These are phyloP conservation scores for Leccinum disarticulatum DNA, from an alignment of 768 basidiomycete species.

Conservation along the genomic window DNA sequence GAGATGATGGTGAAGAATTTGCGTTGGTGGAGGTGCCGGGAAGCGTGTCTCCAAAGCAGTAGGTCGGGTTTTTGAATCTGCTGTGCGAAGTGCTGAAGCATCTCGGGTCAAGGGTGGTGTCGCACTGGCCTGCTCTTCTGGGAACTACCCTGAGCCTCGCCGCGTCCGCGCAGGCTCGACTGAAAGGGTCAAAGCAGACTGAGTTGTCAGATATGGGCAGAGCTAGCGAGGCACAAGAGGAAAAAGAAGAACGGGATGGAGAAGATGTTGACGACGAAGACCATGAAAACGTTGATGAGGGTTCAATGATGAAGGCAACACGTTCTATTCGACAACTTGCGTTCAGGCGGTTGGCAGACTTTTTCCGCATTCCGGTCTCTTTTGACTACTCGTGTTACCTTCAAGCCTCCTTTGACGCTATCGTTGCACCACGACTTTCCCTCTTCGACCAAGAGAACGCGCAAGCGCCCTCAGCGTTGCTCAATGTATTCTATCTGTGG, in stretches of 20 bases:
- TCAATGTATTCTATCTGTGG: slow-evolving; percentile 52
- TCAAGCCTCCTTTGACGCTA: slow-evolving; percentile 57
- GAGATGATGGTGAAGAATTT: slow-evolving; percentile 27
- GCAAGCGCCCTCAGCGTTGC: neutral
- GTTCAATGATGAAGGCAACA: slow-evolving; percentile 35
- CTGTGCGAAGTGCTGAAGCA: slow-evolving; percentile 83
- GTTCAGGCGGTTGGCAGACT: slow-evolving; percentile 82
- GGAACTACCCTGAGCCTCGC: slow-evolving; percentile 65
- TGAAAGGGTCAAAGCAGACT: slow-evolving; percentile 35
- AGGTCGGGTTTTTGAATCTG: slow-evolving; percentile 81
- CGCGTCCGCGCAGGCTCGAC: slow-evolving; percentile 58
- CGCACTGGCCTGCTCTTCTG: slow-evolving; percentile 76
- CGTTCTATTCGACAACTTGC: slow-evolving; percentile 80
- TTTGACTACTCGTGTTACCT: slow-evolving; percentile 82
- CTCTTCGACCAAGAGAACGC: slow-evolving; percentile 18
- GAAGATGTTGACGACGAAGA: slow-evolving; percentile 38
- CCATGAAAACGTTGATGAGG: slow-evolving; percentile 35
- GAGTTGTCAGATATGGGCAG: slow-evolving; percentile 25
- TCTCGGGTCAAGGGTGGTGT: slow-evolving; percentile 68
- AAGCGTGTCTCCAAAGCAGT: slow-evolving; percentile 60
- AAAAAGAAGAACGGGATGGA: slow-evolving; percentile 47
- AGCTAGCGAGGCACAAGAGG: slow-evolving; percentile 25
- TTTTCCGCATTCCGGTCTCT: slow-evolving; percentile 70
- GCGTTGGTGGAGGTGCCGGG: slow-evolving; percentile 28
- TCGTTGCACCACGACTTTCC: slow-evolving; percentile 82